phyloP scores from a whole-genome alignment of 208 protist species.

The Strigomonas galati region DNA sequence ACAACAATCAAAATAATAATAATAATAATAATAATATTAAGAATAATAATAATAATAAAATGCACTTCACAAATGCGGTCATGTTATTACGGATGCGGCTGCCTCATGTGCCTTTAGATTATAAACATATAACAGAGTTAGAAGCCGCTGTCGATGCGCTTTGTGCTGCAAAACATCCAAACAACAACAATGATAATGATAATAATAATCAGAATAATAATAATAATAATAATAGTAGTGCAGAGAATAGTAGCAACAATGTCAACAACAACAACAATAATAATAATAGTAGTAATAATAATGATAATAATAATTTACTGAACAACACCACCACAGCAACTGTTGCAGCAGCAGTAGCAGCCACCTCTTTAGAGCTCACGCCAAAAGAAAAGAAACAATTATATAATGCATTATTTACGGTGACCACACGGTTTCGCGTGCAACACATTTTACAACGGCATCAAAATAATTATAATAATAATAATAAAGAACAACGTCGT shows the following conservation, averaged over 20 bases:
- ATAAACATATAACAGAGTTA: neutral
- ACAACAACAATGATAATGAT: no score
- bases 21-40: no score
- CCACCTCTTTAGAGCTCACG: neutral
- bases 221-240: no score
- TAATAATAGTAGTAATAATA: no score
- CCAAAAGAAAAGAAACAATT: neutral
- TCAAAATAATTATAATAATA: neutral
- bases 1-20: neutral
- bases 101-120: neutral
- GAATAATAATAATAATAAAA: neutral
- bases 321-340: no score
- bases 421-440: neutral
- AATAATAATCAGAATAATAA: no score
- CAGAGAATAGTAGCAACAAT: no score
- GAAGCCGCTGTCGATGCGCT: neutral
- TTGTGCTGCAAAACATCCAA: neutral
- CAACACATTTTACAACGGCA: neutral
- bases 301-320: no score
- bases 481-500: no score
- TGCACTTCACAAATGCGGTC: neutral
- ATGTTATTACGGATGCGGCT: neutral
- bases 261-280: no score
- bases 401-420: neutral
- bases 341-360: no score